Percentiles rank a stretch among this genome's conserved stretches.
phyloP scores from a whole-genome alignment of 2,329 filamentous ascomycete genomes.

The Fusarium napiforme region DNA sequence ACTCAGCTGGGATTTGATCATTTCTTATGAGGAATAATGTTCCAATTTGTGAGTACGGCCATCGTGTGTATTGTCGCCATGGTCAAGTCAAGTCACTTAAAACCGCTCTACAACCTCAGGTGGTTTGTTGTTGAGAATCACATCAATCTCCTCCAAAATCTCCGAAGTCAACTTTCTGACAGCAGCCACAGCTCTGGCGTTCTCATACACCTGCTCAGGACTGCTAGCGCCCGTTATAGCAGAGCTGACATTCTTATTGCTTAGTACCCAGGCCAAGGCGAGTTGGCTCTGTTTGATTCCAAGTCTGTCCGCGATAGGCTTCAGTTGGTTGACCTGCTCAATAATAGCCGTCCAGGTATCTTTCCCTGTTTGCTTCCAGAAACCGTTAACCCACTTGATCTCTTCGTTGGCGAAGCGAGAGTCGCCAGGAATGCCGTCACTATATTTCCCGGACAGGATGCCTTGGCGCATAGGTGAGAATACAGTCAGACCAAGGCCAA shows the following conservation, averaged over 20 bases:
- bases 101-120: slow-evolving; percentile 51
- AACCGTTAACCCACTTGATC: slow-evolving; percentile 66
- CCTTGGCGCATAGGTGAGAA: slow-evolving; percentile 69
- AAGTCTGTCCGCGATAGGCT: slow-evolving; percentile 72
- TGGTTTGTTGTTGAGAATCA: slow-evolving; percentile 68
- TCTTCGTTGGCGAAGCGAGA: slow-evolving; percentile 67
- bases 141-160: slow-evolving; percentile 69
- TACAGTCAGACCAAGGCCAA: slow-evolving; percentile 70
- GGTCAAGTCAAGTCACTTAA: not conserved
- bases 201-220: slow-evolving; percentile 69
- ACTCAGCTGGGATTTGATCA: no score
- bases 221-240: slow-evolving; percentile 71
- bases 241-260: slow-evolving; percentile 69
- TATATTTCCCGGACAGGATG: slow-evolving; percentile 75
- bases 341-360: slow-evolving; percentile 67
- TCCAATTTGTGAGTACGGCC: not conserved
- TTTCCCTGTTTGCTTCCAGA: slow-evolving; percentile 61
- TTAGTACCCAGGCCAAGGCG: slow-evolving; percentile 71
- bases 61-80: not conserved
- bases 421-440: slow-evolving; percentile 68
- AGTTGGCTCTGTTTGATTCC: slow-evolving; percentile 67
- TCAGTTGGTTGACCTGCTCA: slow-evolving; percentile 67
- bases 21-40: not conserved
- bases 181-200: slow-evolving; percentile 62
- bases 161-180: slow-evolving; percentile 68